Evolutionary conservation across 257 asterid genomes (phyloP), one percentile per base, ranked within the genome.

Genomic region (Asclepias syriaca): DNA sequence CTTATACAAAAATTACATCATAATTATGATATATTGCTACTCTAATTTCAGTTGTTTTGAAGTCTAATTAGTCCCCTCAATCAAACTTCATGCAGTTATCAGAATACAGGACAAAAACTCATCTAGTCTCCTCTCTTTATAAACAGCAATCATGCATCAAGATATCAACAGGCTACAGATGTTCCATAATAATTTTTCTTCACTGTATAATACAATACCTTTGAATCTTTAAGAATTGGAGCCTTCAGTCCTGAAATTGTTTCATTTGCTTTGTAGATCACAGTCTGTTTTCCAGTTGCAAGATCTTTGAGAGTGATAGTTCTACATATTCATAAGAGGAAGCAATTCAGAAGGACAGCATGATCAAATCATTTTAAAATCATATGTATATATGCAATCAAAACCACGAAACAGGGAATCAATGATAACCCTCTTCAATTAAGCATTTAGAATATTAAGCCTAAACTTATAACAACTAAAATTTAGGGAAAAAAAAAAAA

Each of bases 241-340:
- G 90, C 73, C 78, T 85, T 88, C 70, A 88, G 71, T 43, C 87
- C 84, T 5, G 89, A 81, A 37, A 89, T 79, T 0, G 84, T 80
- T 77, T 88, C 88, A 55, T 74, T 89, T 40, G 97, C 97, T 49
- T 87, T 51, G 78, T 94, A 94, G 59, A 94, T 84, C 50, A 72
- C 75, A 46, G 73, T 82, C 1, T 78, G 65, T 80, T 83, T 83
- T 54, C 89, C 87, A 1, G 80, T 83, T 1, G 77, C 59, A 14
- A 79, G 79, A 75, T 91, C 95, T 80, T 77, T 94, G 40, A 66
- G 65, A 39, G 72, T 79, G 0, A 94, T 88, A 58, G 24, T 77
- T 78, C 97, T 93, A 80, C 80, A 65, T 15, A 68, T 58, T 43
- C 15, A 74, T 29, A 24, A 63, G 16, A 29, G 4, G 32, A 54